Base-by-base conservation (phyloP, 2,329 filamentous ascomycete species). In the Alternaria tenuissima region DNA sequence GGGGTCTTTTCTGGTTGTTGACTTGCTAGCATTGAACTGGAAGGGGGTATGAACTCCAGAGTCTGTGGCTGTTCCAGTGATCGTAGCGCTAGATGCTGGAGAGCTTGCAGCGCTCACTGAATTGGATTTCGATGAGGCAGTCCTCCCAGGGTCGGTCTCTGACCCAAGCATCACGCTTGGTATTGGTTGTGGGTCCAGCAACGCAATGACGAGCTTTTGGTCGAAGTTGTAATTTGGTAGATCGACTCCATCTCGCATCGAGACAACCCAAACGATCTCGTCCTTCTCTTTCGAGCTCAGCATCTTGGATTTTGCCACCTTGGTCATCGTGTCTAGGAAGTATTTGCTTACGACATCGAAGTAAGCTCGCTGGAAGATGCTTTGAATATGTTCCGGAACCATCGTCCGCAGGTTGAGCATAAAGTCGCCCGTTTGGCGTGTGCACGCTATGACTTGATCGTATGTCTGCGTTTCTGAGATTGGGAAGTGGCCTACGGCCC, bases 401-500 rank as follows among this genome's bases (percentile, higher is more conserved):
- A 73, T 72, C 0, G 61, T 57, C 3, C 56, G 61, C 24, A 73
- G 36, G 3, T 69, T 65, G 1, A 61, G 52, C 7, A 47, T 64
- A 48, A 77, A 72, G 1, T 71, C 65, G 1, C 59, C 64, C 4
- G 68, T 69, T 16, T 61, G 61, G 3, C 56, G 55, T 7, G 49
- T 67, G 38, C 70, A 75, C 8, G 57, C 42, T 18, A 73, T 59
- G 1, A 76, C 69, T 49, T 74, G 70, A 9, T 62, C 66, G 20
- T 69, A 71, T 0, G 65, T 67, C 8, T 69, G 72, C 5, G 57
- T 62, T 20, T 60, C 26, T 0, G 67, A 59, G 4, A 78, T 75
- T 1, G 76, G 76, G 26, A 77, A 77, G 43, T 71, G 62, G 3
- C 62, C 62, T 6, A 47, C 39, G 32, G 58, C 54, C 72, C 73